A percentile compares a stretch with the other conserved stretches of the same genome.
Conservation (phyloP, 192 early-diverging fungal genomes). For the Funneliformis mosseae region DNA sequence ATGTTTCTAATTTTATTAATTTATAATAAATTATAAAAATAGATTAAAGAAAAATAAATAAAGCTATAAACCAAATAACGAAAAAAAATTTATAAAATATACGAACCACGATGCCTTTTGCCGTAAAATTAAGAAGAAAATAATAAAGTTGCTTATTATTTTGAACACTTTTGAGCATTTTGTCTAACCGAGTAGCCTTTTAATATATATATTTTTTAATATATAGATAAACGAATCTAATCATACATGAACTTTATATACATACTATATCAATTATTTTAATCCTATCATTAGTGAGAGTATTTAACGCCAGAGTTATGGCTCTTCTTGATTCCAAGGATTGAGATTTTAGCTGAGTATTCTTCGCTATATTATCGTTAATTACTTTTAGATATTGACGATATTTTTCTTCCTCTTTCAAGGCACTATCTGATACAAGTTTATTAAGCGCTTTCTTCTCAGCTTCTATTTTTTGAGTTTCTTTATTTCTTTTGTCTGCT, state of each 20-base stretch:
- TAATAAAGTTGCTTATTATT: slow-evolving; percentile 8
- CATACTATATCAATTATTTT: slow-evolving; percentile 11
- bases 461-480: background rate
- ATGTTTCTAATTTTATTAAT: slow-evolving; percentile 55
- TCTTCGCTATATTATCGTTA: background rate
- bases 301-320: background rate
- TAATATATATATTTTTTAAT: background rate
- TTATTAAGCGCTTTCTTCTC: background rate
- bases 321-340: background rate
- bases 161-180: background rate
- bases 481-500: background rate
- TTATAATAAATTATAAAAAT: background rate
- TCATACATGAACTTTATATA: background rate
- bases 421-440: background rate
- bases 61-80: background rate
- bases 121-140: slow-evolving; percentile 6
- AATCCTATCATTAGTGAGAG: background rate
- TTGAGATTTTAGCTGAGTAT: background rate
- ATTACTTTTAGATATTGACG: background rate
- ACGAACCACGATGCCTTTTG: background rate
- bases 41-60: background rate
- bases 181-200: background rate
- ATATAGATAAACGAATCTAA: background rate
- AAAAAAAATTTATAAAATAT: background rate
- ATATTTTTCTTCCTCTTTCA: slow-evolving; percentile 7